Evolutionary conservation across 495 filamentous ascomycete species (phyloP), one percentile per base, ranked within the genome.

Genomic region (Penicillium egyptiacum): DNA sequence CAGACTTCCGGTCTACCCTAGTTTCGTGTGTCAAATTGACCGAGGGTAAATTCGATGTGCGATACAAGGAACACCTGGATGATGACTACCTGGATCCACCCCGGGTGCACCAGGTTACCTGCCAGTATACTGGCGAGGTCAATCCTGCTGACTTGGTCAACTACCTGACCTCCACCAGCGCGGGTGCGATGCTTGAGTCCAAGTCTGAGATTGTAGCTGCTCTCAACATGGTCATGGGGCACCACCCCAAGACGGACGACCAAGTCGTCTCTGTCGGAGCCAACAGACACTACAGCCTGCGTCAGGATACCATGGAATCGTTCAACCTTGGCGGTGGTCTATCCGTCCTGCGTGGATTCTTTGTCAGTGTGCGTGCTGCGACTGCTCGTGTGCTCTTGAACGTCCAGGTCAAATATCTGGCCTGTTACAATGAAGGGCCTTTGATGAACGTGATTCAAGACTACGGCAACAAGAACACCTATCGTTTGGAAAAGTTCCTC

Each of bases 331-430:
- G 65, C 9, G 66, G 65, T 11, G 79, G 79, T 7, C 68, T 84
- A 0, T 66, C 79, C 1, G 79, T 81, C 4, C 68, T 87, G 0
- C 81, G 87, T 48, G 88, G 88, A 0, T 90, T 81, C 60, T 88
- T 88, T 57, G 76, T 85, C 50, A 89, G 86, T 68, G 81, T 86
- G 16, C 84, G 87, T 22, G 75, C 80, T 0, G 85, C 83, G 9
- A 89, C 88, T 4, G 80, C 82, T 4, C 79, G 86, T 6, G 61
- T 88, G 10, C 71, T 89, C 1, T 67, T 88, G 4, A 89, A 90
- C 51, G 79, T 83, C 3, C 76, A 80, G 50, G 75, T 80, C 40
- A 79, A 77, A 44, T 74, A 80, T 53, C 30, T 67, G 4, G 77
- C 76, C 4, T 72, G 68, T 49, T 79, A 76, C 60, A 49, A 76